phyloP scores from a whole-genome alignment of 768 basidiomycete genomes.

The Mycena belliarum region DNA sequence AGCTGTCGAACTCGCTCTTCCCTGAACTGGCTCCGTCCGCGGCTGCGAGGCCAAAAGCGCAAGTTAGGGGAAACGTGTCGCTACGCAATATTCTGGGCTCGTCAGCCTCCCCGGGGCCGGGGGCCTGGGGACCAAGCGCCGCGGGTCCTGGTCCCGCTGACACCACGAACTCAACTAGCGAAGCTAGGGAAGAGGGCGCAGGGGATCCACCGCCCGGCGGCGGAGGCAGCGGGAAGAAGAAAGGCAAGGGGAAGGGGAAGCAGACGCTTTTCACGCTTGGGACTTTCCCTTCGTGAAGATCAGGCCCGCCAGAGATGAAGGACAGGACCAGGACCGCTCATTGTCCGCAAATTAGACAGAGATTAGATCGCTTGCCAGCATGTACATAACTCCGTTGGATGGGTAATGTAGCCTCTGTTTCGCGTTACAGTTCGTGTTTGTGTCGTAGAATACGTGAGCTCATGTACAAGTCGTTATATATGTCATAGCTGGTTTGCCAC shows the following conservation, averaged over 20 bases:
- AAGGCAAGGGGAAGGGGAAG: slow-evolving; percentile 81
- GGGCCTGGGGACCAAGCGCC: slow-evolving; percentile 42
- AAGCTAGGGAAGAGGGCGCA: slow-evolving; percentile 54
- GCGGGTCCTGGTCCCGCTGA: no score
- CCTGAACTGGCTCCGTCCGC: slow-evolving; percentile 63
- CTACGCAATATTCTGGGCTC: slow-evolving; percentile 67
- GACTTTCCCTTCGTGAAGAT: slow-evolving; percentile 46
- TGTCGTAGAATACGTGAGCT: no score
- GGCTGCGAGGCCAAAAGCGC: slow-evolving; percentile 41
- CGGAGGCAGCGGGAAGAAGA: slow-evolving; percentile 58
- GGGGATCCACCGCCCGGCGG: slow-evolving; percentile 43
- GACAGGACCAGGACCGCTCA: no score
- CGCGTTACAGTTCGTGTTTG: no score
- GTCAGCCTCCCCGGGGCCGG: slow-evolving; percentile 34
- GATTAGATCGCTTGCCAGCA: no score
- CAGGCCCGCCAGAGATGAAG: no score
- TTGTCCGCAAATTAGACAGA: no score
- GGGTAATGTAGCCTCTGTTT: no score
- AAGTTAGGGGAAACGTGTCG: slow-evolving; percentile 63
- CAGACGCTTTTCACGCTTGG: slow-evolving; percentile 77
- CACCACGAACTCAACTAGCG: no score
- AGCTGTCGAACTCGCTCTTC: slow-evolving; percentile 59
- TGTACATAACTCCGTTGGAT: no score
- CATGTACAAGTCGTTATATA: no score
- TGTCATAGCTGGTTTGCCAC: neutral